Base-by-base conservation (phyloP, 2,329 filamentous ascomycete species). In the Fusarium humuli region DNA sequence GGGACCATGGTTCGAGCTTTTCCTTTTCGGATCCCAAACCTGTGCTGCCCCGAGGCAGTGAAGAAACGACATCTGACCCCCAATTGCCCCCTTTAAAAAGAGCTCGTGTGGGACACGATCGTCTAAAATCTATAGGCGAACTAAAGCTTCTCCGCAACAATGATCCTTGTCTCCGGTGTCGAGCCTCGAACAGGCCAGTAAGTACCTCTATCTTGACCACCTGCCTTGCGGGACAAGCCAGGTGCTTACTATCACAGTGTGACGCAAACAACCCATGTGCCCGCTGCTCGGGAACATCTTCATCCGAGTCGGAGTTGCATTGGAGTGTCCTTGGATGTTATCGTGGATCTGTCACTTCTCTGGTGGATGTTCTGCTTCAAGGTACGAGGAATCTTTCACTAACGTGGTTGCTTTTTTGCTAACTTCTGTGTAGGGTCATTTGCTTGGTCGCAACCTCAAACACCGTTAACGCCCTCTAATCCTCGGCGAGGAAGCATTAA, bases 101-200 rank as follows among this genome's bases (percentile, higher is more conserved):
- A 67, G 86, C 83, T 56, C 82, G 85, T 45, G 81, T 85, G 30
- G 85, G 84, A 6, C 85, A 86, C 67, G 83, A 84, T 40, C 83
- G 85, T 25, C 78, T 89, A 3, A 82, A 88, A 72, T 88, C 87
- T 20, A 88, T 89, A 47, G 86, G 83, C 44, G 87, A 88, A 75
- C 81, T 89, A 6, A 82, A 81, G 42, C 79, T 88, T 11, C 79
- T 85, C 20, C 82, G 81, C 41, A 83, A 85, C 37, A 76, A 80
- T 18, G 82, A 82, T 18, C 81, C 83, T 16, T 88, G 87, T 71
- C 79, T 88, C 42, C 83, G 84, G 44, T 89, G 87, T 73, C 83
- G 80, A 73, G 77, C 83, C 11, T 74, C 81, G 32, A 82, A 82
- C 46, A 82, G 81, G 74, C 79, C 81, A 72, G 86, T 88, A 80